Conservation (phyloP, 2,329 filamentous ascomycete genomes). For the Cercospora zeina region DNA sequence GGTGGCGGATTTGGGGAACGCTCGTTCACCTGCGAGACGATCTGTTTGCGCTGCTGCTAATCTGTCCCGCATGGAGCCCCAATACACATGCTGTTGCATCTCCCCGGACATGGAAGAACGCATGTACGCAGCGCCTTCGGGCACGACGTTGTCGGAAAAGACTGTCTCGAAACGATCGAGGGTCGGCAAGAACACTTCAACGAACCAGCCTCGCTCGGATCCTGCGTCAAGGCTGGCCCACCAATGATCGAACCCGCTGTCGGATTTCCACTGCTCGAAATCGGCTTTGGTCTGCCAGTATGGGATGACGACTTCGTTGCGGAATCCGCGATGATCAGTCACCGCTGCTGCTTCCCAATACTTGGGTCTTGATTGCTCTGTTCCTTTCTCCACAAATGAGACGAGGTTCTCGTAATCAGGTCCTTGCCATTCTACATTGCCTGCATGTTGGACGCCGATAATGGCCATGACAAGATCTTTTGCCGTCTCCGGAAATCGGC, state of each 20-base stretch:
- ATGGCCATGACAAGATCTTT: constrained; percentile 42
- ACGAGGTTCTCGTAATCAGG: constrained; percentile 23
- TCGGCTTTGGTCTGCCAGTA: constrained; percentile 45
- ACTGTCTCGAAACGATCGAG: constrained; percentile 50
- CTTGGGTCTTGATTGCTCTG: constrained; percentile 25
- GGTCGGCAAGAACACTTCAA: constrained; percentile 47
- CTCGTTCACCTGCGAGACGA: constrained; percentile 34
- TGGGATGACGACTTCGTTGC: constrained; percentile 43
- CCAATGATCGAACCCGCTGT: constrained; percentile 35
- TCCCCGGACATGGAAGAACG: constrained; percentile 42
- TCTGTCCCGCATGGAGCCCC: constrained; percentile 52
- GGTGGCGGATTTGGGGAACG: constrained; percentile 35
- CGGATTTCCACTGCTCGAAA: constrained; percentile 34
- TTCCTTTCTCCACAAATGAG: constrained; percentile 27
- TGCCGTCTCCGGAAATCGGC: constrained; percentile 39
- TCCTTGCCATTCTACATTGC: constrained; percentile 8
- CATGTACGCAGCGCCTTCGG: constrained; percentile 49
- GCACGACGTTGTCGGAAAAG: constrained; percentile 42
- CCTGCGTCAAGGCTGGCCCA: constrained; percentile 41
- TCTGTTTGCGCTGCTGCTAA: constrained; percentile 43
- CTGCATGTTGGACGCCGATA: constrained; percentile 39
- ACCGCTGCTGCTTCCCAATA: constrained; percentile 43
- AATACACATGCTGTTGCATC: constrained; percentile 50
- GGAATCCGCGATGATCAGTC: constrained; percentile 38
- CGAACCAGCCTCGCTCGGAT: constrained; percentile 45